Evolutionary conservation across 768 basidiomycete species (phyloP), one percentile per base, ranked within the genome.

Genomic region (Austroboletus eburneus): DNA sequence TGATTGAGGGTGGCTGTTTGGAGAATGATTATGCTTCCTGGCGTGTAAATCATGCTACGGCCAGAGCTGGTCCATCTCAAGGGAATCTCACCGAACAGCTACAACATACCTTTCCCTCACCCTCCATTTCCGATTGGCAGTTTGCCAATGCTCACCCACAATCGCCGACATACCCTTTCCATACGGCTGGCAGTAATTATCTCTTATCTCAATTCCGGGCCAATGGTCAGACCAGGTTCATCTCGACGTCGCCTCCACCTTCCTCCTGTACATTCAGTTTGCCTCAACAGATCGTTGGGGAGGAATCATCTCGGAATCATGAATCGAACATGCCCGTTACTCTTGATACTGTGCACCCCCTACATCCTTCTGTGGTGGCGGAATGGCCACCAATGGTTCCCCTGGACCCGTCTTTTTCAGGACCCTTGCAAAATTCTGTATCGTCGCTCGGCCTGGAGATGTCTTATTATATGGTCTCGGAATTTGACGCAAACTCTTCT

Each of bases 51-150:
- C n/a, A 9, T 10, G 22, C 42, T 18, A 39, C 42, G 5, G 38
- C 42, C 6, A 9, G 25, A 22, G 12, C 22, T 8, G 10, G 20
- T 5, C 35, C 43, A 42, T 43, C 42, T 14, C 20, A 46, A 34
- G 9, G n/a, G n/a, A 35, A 13, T 16, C 29, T 43, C 12, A n/a
- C 43, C 21, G 46, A 42, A 42, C 50, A 44, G 35, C 21, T 38
- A 37, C 47, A 43, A 5, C 16, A 37, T 29, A 20, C 39, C 41
- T 20, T 38, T 3, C 18, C 45, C 16, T n/a, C 42, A 2, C 36
- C 39, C 29, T 37, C 36, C 6, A 42, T 39, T 23, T 39, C 43
- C 18, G 45, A 48, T n/a, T 44, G 46, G 51, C 51, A 53, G 16
- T 43, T 45, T 34, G 2, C 44, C 44, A n/a, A 18, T 9, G 17